A percentile compares a stretch with the other conserved stretches of the same genome.
Conservation (phyloP, 768 basidiomycete species). For the Termitomyces heimii region DNA sequence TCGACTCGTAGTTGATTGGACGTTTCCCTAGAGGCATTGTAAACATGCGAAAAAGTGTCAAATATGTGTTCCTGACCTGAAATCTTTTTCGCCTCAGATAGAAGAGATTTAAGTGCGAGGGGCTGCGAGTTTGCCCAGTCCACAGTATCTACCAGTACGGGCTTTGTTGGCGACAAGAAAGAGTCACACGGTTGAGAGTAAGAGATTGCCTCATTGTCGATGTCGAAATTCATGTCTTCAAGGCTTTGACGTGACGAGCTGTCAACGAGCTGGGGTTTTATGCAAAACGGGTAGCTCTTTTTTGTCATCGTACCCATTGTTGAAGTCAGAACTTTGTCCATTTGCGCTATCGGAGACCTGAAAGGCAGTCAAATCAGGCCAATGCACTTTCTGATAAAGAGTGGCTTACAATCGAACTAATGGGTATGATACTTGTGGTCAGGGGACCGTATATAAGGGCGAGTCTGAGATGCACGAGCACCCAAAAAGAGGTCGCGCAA, state of each 20-base stretch:
- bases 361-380: not conserved
- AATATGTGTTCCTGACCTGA: constrained; percentile 1
- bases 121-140: constrained; percentile 12
- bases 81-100: constrained; percentile 1
- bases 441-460: not conserved
- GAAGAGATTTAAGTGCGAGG: constrained; percentile 5
- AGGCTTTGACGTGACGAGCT: not conserved
- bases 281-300: constrained; percentile 5
- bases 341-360: not conserved
- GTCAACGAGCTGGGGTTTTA: constrained; percentile 3
- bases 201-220: constrained; percentile 3
- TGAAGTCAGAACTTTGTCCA: constrained; percentile 1
- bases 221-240: constrained; percentile 8
- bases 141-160: constrained; percentile 4
- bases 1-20: not conserved
- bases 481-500: no score
- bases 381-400: not conserved
- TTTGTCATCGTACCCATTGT: constrained; percentile 6
- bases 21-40: constrained; percentile 1
- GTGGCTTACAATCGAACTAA: not conserved
- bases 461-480: not conserved
- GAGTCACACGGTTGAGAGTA: constrained; percentile 1
- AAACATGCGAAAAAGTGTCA: not conserved
- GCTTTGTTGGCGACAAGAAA: constrained; percentile 3
- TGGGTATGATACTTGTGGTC: not conserved